Evolutionary conservation across 1,284 basidiomycete genomes (phyloP).

Genomic region (Sporisorium graminicola): DNA sequence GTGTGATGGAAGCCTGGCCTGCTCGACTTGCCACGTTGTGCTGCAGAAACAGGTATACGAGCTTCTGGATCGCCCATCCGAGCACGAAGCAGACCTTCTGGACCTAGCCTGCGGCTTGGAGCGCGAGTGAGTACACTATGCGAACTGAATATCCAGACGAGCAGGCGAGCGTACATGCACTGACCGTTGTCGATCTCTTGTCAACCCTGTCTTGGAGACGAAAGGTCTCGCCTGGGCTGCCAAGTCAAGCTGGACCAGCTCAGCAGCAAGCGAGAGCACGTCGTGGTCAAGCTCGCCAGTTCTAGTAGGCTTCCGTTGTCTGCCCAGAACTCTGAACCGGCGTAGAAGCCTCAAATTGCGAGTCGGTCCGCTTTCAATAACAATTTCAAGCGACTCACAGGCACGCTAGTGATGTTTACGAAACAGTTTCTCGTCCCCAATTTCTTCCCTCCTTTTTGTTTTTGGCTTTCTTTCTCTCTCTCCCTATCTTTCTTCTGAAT

Average conservation of each 20-base stretch:
- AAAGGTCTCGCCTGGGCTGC: constrained; percentile 11
- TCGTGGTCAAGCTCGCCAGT: neutral
- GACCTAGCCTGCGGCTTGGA: constrained; percentile 4
- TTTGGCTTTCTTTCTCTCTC: neutral
- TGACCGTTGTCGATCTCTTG: neutral
- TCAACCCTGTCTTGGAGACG: neutral
- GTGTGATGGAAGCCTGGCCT: constrained; percentile 3
- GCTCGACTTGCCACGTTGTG: constrained; percentile 4
- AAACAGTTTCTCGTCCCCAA: constrained; percentile 4
- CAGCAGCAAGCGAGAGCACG: neutral
- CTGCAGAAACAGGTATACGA: constrained; percentile 2
- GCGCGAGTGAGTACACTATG: neutral
- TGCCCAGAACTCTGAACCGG: neutral
- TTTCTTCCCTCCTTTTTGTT: neutral
- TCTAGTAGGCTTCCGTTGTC: neutral
- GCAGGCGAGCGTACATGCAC: neutral
- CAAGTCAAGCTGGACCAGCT: constrained; percentile 4
- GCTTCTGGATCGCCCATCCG: constrained; percentile 3
- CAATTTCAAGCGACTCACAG: neutral
- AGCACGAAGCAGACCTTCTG: constrained; percentile 4
- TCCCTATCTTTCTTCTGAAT: too few species aligned
- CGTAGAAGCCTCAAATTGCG: neutral
- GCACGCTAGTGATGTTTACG: neutral
- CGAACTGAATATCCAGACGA: neutral
- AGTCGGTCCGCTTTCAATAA: too few species aligned